Percentiles rank a stretch among this genome's conserved stretches.
phyloP scores from a whole-genome alignment of 768 basidiomycete genomes.

The Tephrocybe rancida region DNA sequence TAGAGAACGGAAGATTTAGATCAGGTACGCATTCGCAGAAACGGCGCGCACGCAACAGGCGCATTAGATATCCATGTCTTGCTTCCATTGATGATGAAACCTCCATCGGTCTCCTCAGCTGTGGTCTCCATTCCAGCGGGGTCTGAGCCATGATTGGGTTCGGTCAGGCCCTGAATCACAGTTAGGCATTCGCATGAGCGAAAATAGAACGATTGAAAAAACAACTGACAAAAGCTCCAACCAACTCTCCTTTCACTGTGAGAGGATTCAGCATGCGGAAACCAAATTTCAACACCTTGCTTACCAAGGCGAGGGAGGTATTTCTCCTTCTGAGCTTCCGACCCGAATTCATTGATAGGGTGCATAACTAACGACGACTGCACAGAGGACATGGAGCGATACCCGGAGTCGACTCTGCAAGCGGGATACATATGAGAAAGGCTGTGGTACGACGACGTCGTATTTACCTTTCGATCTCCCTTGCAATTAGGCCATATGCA shows the following conservation, averaged over 20 bases:
- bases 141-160: conserved; percentile 97
- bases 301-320: conserved; percentile 84
- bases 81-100: conserved; percentile 84
- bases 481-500: conserved; percentile 90
- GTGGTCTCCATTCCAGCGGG: conserved; percentile 97
- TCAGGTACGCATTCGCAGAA: conserved; percentile 10
- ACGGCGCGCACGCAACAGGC: conserved; percentile 71
- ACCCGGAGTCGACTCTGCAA: conserved; percentile 90
- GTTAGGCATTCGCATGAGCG: background rate
- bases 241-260: conserved; percentile 78
- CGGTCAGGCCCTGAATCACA: conserved; percentile 77
- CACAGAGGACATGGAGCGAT: conserved; percentile 92
- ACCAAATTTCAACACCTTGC: conserved; percentile 8
- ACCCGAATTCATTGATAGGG: conserved; percentile 87
- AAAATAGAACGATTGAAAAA: background rate
- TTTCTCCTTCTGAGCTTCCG: conserved; percentile 87
- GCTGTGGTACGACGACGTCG: background rate
- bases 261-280: background rate
- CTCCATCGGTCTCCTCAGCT: conserved; percentile 83
- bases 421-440: background rate
- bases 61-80: conserved; percentile 99
- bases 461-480: conserved; percentile 88
- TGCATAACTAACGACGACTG: conserved; percentile 98
- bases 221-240: conserved; percentile 93
- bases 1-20: conserved; percentile 26